Evolutionary conservation across 2,329 filamentous ascomycete species (phyloP).

Genomic region (Aspergillus pseudoviridinutans): DNA sequence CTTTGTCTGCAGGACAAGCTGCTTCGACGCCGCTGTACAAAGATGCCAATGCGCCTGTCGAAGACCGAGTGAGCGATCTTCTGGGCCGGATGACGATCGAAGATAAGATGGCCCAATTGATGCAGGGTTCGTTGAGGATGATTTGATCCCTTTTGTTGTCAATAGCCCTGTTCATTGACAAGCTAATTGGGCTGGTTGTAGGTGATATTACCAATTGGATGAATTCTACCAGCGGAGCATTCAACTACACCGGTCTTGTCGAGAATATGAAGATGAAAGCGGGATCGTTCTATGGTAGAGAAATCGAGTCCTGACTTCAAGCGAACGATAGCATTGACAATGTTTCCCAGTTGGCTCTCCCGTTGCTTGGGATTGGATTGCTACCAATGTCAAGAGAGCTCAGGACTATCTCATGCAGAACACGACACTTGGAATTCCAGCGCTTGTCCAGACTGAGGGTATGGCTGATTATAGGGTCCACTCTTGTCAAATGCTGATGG

Average conservation of each 20-base stretch:
- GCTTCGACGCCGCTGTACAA: constrained; percentile 51
- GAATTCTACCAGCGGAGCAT: constrained; percentile 61
- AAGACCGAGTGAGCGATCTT: constrained; percentile 63
- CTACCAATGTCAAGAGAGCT: constrained; percentile 58
- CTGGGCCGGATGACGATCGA: constrained; percentile 69
- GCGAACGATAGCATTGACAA: constrained; percentile 1
- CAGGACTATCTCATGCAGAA: constrained; percentile 67
- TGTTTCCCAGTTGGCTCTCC: constrained; percentile 56
- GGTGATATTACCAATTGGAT: constrained; percentile 71
- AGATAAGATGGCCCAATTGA: constrained; percentile 67
- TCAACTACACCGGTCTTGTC: constrained; percentile 64
- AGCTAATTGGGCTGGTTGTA: constrained; percentile 9
- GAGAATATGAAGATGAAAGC: constrained; percentile 63
- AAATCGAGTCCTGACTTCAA: not conserved
- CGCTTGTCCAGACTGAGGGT: constrained; percentile 69
- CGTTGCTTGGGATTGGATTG: constrained; percentile 60
- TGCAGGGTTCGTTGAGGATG: constrained; percentile 48
- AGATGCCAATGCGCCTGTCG: constrained; percentile 57
- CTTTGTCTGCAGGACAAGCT: constrained; percentile 14
- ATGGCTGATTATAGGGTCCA: not conserved
- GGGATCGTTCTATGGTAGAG: constrained; percentile 60
- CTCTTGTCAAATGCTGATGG: not conserved
- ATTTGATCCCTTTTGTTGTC: not conserved
- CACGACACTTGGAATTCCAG: constrained; percentile 66
- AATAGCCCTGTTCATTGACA: not conserved